Conservation (phyloP, 495 filamentous ascomycete species). For the Penicillium antarcticum region DNA sequence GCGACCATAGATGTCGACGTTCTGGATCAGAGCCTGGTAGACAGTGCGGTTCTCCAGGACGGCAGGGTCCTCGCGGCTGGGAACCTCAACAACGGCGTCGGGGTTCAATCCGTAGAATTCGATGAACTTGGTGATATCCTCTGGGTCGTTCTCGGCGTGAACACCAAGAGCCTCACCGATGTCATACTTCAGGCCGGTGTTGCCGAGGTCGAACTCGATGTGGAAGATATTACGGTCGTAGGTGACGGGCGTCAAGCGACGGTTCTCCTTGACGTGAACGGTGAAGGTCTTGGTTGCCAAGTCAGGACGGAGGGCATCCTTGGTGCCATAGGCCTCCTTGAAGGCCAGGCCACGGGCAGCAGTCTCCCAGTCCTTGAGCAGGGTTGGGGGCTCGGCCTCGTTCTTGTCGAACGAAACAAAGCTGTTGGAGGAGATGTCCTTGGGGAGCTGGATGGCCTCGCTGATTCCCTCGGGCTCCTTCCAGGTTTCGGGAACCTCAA, state of each 20-base stretch:
- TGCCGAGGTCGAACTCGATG: slow-evolving; percentile 94
- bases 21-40: slow-evolving; percentile 88
- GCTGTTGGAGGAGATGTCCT: slow-evolving; percentile 68
- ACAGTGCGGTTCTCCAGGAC: slow-evolving; percentile 87
- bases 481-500: slow-evolving; percentile 80
- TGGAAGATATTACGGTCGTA: slow-evolving; percentile 99
- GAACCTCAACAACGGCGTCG: slow-evolving; percentile 82
- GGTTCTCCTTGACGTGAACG: slow-evolving; percentile 90
- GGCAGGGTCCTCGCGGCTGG: slow-evolving; percentile 74
- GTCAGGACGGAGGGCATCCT: slow-evolving; percentile 75
- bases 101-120: slow-evolving; percentile 79
- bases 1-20: slow-evolving; percentile 94
- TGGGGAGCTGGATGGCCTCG: slow-evolving; percentile 48
- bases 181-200: slow-evolving; percentile 87
- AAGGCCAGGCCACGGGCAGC: slow-evolving; percentile 86
- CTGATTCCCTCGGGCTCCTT: slow-evolving; percentile 59
- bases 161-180: slow-evolving; percentile 98
- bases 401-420: slow-evolving; percentile 78
- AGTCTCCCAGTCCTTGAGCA: slow-evolving; percentile 72
- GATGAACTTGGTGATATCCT: slow-evolving; percentile 81
- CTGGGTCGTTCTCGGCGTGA: slow-evolving; percentile 85
- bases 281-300: slow-evolving; percentile 79
- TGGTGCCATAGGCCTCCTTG: slow-evolving; percentile 87
- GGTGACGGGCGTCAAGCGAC: slow-evolving; percentile 77
- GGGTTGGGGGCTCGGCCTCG: slow-evolving; percentile 61